A percentile compares a stretch with the other conserved stretches of the same genome.
phyloP scores from a whole-genome alignment of 2,329 filamentous ascomycete genomes.

The Helicocarpus griseus region DNA sequence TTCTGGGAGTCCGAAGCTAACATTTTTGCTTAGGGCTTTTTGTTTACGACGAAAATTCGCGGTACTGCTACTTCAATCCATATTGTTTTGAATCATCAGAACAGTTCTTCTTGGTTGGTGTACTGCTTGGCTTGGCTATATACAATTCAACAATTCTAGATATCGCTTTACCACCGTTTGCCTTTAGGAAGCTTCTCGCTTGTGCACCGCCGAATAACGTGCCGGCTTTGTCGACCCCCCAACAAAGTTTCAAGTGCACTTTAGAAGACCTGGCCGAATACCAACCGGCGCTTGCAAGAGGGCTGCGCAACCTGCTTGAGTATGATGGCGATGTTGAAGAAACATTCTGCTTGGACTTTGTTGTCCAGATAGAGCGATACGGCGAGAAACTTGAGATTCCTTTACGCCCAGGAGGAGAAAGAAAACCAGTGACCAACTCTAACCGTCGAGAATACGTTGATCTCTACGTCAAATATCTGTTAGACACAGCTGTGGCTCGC shows the following conservation, averaged over 20 bases:
- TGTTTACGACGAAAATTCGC: slow-evolving; percentile 80
- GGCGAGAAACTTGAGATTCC: slow-evolving; percentile 57
- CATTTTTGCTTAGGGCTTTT: slow-evolving; percentile 59
- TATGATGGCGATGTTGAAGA: slow-evolving; percentile 75
- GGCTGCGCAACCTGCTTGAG: slow-evolving; percentile 66
- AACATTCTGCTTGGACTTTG: slow-evolving; percentile 74
- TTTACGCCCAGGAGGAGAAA: slow-evolving; percentile 64
- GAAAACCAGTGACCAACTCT: slow-evolving; percentile 65
- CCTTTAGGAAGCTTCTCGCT: slow-evolving; percentile 76
- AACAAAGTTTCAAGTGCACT: slow-evolving; percentile 56
- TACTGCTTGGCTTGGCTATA: slow-evolving; percentile 78
- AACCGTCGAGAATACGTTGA: slow-evolving; percentile 84
- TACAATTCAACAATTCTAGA: slow-evolving; percentile 93
- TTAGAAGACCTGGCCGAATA: slow-evolving; percentile 77
- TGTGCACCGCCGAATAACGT: slow-evolving; percentile 56
- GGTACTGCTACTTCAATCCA: slow-evolving; percentile 88
- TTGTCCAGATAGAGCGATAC: slow-evolving; percentile 66
- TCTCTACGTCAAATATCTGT: slow-evolving; percentile 67
- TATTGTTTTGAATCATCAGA: slow-evolving; percentile 83
- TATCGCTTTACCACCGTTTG: slow-evolving; percentile 76
- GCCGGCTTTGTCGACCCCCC: slow-evolving; percentile 48
- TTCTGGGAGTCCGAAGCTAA: background rate
- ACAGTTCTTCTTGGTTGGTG: slow-evolving; percentile 83
- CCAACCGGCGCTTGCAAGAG: slow-evolving; percentile 63
- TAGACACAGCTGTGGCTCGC: slow-evolving; percentile 66